Evolutionary conservation across 2,329 filamentous ascomycete genomes (phyloP).

Genomic region (Sarocladium oryzae): DNA sequence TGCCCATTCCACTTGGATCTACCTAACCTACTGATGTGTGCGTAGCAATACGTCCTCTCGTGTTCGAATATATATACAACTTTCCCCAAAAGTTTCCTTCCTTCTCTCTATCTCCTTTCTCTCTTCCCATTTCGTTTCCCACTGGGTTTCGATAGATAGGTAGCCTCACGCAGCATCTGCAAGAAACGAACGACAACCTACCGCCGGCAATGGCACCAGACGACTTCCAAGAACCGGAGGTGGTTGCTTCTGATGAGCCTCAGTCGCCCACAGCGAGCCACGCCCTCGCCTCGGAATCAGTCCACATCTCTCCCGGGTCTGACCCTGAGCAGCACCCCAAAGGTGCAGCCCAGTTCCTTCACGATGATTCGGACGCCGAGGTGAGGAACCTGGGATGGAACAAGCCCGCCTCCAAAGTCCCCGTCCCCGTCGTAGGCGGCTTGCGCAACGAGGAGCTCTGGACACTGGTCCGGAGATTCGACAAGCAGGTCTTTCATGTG

Average conservation of each 20-base stretch:
- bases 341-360: constrained; percentile 40
- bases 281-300: constrained; percentile 26
- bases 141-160: too few relatives aligned
- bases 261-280: constrained; percentile 28
- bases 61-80: too few relatives aligned
- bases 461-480: constrained; percentile 65
- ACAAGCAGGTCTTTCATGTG: constrained; percentile 64
- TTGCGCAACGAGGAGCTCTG: constrained; percentile 68
- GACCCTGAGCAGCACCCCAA: constrained; percentile 13
- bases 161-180: too few relatives aligned
- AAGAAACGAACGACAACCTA: too few relatives aligned
- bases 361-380: constrained; percentile 39
- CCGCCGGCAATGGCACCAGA: not conserved
- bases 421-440: constrained; percentile 57
- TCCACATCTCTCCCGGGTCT: constrained; percentile 21
- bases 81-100: not conserved
- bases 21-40: too few relatives aligned
- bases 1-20: too few relatives aligned
- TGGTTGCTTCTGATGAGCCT: not conserved
- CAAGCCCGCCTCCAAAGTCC: constrained; percentile 47
- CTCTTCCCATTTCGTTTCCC: not conserved
- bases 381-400: constrained; percentile 67
- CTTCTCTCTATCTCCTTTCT: not conserved
- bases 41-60: too few relatives aligned
- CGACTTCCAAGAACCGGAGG: not conserved